Conservation (phyloP, 2,329 filamentous ascomycete genomes). For the Aureobasidium sp. region DNA sequence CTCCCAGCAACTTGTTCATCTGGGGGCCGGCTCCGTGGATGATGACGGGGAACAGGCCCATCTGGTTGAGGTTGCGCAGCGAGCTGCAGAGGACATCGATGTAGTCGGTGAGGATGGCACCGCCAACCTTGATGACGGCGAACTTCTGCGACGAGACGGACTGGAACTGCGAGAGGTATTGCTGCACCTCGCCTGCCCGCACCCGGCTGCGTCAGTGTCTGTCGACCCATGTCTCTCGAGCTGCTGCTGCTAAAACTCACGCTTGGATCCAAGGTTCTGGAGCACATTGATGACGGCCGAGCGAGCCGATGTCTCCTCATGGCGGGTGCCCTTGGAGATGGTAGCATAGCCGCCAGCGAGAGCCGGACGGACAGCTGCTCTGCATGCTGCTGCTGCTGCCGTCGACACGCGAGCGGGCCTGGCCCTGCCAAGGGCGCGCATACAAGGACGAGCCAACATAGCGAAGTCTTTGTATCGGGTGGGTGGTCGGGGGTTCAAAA, state of each 20-base stretch:
- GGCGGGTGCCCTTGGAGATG: constrained; percentile 27
- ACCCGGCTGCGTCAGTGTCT: constrained; percentile 3
- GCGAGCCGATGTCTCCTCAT: constrained; percentile 56
- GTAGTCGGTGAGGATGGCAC: constrained; percentile 90
- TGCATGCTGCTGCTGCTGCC: neutral
- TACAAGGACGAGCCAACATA: constrained; percentile 15
- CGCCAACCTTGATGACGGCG: constrained; percentile 96
- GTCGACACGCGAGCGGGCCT: constrained; percentile 2
- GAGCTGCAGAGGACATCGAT: constrained; percentile 85
- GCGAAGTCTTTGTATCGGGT: neutral
- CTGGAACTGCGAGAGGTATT: constrained; percentile 95
- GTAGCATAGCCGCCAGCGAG: constrained; percentile 21
- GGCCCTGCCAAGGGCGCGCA: constrained; percentile 11
- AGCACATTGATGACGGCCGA: constrained; percentile 83
- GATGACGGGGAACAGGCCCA: constrained; percentile 89
- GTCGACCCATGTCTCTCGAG: neutral
- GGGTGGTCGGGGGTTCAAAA: neutral
- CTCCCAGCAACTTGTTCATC: constrained; percentile 83
- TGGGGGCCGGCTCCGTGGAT: constrained; percentile 94
- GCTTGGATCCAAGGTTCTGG: constrained; percentile 92
- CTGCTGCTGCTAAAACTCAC: constrained; percentile 38
- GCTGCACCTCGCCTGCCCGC: constrained; percentile 60
- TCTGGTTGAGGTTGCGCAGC: constrained; percentile 86
- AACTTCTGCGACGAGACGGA: constrained; percentile 96
- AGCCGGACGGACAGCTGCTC: constrained; percentile 12